A percentile compares a stretch with the other conserved stretches of the same genome.
These are phyloP conservation scores for Blastomyces parvus DNA, from an alignment of 2,329 filamentous ascomycete genomes.

Conservation along the genomic window DNA sequence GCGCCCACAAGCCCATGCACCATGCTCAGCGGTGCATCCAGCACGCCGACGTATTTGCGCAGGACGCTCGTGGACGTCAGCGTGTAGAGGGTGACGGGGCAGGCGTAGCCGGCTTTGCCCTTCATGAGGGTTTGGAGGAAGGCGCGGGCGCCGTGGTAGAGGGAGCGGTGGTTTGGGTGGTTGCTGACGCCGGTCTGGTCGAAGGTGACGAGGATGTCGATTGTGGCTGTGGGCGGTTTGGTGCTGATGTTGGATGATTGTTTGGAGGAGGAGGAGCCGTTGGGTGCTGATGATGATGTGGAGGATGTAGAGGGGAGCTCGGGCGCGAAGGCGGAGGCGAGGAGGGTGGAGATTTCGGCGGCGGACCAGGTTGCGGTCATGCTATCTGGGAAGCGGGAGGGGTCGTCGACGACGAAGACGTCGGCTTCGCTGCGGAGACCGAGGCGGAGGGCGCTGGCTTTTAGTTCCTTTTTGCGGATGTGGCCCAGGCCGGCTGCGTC, in stretches of 20 bases:
- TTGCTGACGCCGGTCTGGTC: slow-evolving; percentile 71
- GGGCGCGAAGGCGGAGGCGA: slow-evolving; percentile 65
- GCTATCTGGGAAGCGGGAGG: slow-evolving; percentile 70
- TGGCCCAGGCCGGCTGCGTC: slow-evolving; percentile 81
- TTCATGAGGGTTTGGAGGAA: slow-evolving; percentile 62
- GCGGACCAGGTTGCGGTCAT: slow-evolving; percentile 74
- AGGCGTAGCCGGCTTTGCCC: slow-evolving; percentile 53
- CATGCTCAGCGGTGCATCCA: slow-evolving; percentile 68
- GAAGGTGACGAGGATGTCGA: slow-evolving; percentile 85
- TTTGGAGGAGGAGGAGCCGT: slow-evolving; percentile 16
- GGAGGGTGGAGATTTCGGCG: slow-evolving; percentile 57
- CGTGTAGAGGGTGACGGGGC: slow-evolving; percentile 77
- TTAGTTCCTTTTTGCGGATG: slow-evolving; percentile 71
- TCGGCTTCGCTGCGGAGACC: slow-evolving; percentile 67
- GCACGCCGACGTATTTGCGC: slow-evolving; percentile 71
- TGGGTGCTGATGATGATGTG: slow-evolving; percentile 17
- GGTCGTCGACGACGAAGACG: slow-evolving; percentile 74
- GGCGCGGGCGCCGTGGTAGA: slow-evolving; percentile 68
- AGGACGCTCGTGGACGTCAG: slow-evolving; percentile 61
- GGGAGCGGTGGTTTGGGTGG: slow-evolving; percentile 87
- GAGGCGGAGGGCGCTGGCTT: slow-evolving; percentile 66
- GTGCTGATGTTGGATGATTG: slow-evolving; percentile 21
- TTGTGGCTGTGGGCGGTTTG: slow-evolving; percentile 45
- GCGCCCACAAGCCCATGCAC: slow-evolving; percentile 42
- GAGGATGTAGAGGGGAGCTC: slow-evolving; percentile 38